These are phyloP conservation scores for Rhizopus delemar DNA, from an alignment of 371 early-diverging fungal species.

Conservation along the genomic window DNA sequence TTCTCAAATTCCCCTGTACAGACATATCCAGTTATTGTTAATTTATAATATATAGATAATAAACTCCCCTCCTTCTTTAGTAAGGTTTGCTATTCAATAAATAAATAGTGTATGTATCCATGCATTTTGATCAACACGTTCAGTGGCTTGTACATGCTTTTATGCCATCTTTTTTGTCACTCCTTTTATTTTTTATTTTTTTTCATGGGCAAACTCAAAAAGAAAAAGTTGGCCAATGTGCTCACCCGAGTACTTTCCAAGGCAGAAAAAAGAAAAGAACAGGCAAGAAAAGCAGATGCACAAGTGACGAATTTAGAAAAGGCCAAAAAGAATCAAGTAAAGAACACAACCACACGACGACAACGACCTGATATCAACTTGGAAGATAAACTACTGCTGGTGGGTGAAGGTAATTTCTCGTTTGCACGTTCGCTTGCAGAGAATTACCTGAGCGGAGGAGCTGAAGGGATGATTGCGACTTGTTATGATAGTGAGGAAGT, in stretches of 20 bases:
- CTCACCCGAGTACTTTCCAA: conserved; percentile 21
- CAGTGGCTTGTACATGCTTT: not conserved
- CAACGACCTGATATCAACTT: conserved; percentile 41
- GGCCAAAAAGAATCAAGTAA: conserved; percentile 24
- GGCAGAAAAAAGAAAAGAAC: conserved; percentile 9
- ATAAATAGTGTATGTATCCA: too few species aligned
- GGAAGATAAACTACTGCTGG: conserved; percentile 58
- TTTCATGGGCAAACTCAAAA: conserved; percentile 26
- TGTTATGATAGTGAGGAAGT: conserved; percentile 73
- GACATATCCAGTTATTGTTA: too few species aligned
- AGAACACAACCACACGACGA: conserved; percentile 11
- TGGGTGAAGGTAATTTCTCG: conserved; percentile 89
- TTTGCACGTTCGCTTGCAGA: conserved; percentile 74
- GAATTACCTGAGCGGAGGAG: conserved; percentile 49
- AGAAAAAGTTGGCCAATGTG: conserved; percentile 21
- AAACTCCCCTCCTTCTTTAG: too few species aligned
- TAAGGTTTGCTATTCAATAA: too few species aligned
- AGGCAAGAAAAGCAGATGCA: conserved; percentile 17
- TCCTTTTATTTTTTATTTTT: not conserved
- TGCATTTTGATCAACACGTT: not conserved
- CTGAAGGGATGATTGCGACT: conserved; percentile 71
- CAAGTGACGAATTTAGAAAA: conserved; percentile 17
- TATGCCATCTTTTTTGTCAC: not conserved
- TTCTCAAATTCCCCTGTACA: not conserved
- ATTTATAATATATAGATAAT: too few species aligned